Conservation (phyloP, 108 stramenopile genomes). For the Nannochloropsis granulata region DNA sequence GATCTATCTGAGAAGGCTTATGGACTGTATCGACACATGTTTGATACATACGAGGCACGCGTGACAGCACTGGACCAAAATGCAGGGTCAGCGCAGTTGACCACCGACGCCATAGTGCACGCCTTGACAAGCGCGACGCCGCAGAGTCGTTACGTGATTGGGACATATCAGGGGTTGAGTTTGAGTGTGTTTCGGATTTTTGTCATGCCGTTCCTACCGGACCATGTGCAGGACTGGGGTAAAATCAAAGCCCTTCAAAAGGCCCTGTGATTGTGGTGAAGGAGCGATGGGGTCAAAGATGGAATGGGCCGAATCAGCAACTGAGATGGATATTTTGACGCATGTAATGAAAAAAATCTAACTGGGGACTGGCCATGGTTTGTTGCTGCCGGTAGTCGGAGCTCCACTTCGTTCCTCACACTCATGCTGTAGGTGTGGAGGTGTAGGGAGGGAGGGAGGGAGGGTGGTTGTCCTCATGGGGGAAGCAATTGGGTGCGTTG, state of each 20-base stretch:
- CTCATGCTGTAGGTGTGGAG: too few relatives aligned
- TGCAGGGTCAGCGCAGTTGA: background rate
- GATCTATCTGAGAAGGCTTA: background rate
- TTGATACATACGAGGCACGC: background rate
- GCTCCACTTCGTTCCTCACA: too few relatives aligned
- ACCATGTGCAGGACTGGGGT: background rate
- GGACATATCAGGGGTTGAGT: background rate
- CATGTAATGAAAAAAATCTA: too few relatives aligned
- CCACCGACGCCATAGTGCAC: background rate
- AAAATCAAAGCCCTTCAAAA: background rate
- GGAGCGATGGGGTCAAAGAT: too few relatives aligned
- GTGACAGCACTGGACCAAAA: background rate
- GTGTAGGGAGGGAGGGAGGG: too few relatives aligned
- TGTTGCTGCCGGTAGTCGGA: too few relatives aligned
- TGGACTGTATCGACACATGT: background rate
- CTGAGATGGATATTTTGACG: too few relatives aligned
- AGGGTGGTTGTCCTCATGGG: background rate
- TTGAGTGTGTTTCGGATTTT: background rate
- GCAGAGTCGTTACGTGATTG: background rate
- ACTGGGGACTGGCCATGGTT: too few relatives aligned
- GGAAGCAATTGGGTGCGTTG: background rate
- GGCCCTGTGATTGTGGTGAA: too few relatives aligned
- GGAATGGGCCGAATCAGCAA: too few relatives aligned
- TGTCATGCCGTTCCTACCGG: background rate
- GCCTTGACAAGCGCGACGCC: background rate